phyloP scores from a whole-genome alignment of 2,329 filamentous ascomycete genomes.

The Diaporthe ampelina region DNA sequence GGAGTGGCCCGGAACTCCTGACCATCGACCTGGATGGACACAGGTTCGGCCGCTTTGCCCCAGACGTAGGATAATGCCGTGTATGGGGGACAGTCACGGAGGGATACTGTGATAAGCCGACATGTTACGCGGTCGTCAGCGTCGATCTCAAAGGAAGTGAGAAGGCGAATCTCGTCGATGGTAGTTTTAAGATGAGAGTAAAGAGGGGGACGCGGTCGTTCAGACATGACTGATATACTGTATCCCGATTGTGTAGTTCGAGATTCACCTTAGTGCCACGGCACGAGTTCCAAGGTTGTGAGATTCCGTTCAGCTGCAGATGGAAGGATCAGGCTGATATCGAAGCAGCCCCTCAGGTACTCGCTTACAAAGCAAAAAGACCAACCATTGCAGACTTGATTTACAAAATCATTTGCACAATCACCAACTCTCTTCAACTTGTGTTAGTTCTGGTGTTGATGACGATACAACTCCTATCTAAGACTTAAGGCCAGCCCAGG shows the following conservation, averaged over 20 bases:
- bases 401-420: not conserved
- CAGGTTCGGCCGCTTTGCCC: not conserved
- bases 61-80: constrained; percentile 13
- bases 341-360: not conserved
- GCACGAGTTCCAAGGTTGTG: too few species aligned
- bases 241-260: not conserved
- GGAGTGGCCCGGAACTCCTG: constrained; percentile 2
- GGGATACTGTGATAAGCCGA: not conserved
- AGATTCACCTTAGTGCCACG: not conserved
- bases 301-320: not conserved
- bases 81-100: not conserved
- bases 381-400: not conserved
- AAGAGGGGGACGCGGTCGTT: not conserved
- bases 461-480: not conserved
- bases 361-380: not conserved
- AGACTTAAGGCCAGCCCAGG: too few species aligned
- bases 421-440: not conserved
- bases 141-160: not conserved
- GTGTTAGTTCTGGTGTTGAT: not conserved
- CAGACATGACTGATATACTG: not conserved
- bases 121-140: not conserved
- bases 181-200: not conserved
- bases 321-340: not conserved
- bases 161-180: not conserved
- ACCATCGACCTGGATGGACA: not conserved